Base-by-base conservation (phyloP, 768 basidiomycete genomes). In the Psilocybe cyanescens region DNA sequence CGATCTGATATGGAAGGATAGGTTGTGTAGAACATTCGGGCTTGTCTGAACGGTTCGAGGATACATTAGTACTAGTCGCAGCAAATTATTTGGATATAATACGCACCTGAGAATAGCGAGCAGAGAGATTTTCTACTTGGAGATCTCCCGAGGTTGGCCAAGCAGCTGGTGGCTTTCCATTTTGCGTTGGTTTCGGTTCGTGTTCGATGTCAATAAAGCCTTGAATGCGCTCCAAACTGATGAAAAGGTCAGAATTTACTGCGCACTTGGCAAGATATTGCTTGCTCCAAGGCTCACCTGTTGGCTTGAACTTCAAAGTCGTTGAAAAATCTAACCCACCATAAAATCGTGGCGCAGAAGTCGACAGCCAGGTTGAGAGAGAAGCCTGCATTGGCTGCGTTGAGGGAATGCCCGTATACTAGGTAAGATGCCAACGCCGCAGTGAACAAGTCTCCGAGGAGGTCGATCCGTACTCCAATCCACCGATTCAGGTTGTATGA, bases 121-220 rank as follows among this genome's bases (percentile, higher is more conserved):
- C 87, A 12, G 80, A 83, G 1, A 89, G 73, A 17, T 81, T 80
- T 48, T 87, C 82, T 2, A 85, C 82, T 3, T 75, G 73, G 37
- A 90, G 77, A 19, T 80, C 74, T 7, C 88, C 88, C 17, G 81
- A 83, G 3, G 83, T 76, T 0, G 88, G 88, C 88, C 89, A 91
- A 55, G 86, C 80, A 2, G 88, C 88, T 0, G 89, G 87, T 1
- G 88, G 89, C 30, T 74, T 73, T 17, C 83, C 83, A 8, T 68
- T 64, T 12, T 71, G 61, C 0, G 77, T 76, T 1, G 77, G 57
- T 59, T 75, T 72, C 1, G 79, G 79, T 67, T 90, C 87, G 56
- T 86, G 84, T 44, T 87, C 86, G 59, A 88, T 86, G 24, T 76
- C 68, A 17, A 88, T 68, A 68, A 87, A 89, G 0, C 69, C 88